Percentiles rank a stretch among this genome's conserved stretches.
Conservation (phyloP, 306 rosid species). For the Geum urbanum region DNA sequence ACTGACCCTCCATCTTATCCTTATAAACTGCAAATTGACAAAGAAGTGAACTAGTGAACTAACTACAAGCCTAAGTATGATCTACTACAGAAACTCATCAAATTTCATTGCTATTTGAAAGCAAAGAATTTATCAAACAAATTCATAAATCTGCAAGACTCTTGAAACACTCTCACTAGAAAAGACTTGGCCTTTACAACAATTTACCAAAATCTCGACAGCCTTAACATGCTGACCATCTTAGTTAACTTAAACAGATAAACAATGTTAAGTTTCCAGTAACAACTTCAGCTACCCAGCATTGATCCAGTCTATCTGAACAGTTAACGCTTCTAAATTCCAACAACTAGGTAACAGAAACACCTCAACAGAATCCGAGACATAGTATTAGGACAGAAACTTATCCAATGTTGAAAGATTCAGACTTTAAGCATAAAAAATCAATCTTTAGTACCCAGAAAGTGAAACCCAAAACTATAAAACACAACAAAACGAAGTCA, state of each 20-base stretch:
- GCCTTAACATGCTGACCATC: neutral
- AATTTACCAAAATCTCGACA: neutral
- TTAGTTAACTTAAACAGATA: neutral
- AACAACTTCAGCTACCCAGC: neutral
- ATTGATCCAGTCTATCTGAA: neutral
- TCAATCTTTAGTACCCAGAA: neutral
- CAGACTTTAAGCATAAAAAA: neutral
- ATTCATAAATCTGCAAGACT: neutral
- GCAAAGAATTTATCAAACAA: no score
- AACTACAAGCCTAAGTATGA: no score
- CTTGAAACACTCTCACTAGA: neutral
- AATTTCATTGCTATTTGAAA: no score
- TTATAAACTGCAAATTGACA: constrained; percentile 3
- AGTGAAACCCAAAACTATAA: neutral
- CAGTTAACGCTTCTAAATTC: neutral
- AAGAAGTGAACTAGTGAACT: constrained; percentile 1
- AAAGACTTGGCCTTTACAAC: neutral
- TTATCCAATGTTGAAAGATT: neutral
- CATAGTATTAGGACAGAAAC: neutral
- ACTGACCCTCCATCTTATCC: constrained; percentile 46
- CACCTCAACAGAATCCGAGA: neutral
- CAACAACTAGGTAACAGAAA: neutral
- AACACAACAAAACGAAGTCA: neutral
- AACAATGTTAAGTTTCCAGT: neutral
- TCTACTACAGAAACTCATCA: no score